Base-by-base conservation (phyloP, 176 grass and related monocot species). In the Raddia distichophylla region DNA sequence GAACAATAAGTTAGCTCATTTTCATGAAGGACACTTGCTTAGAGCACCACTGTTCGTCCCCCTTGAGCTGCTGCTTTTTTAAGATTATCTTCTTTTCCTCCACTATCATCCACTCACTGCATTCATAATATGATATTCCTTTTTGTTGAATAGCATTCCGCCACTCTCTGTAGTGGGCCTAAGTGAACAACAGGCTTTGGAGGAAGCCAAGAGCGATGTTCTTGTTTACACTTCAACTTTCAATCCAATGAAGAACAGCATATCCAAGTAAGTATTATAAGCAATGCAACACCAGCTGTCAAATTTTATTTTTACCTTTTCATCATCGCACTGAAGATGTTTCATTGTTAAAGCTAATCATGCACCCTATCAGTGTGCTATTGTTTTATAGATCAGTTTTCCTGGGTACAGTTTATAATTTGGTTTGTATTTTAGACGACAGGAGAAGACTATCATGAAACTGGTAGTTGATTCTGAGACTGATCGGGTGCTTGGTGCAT, bases 201-300 rank as follows among this genome's bases (percentile, higher is more conserved):
- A 88, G 33, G 88, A 95, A 71, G 80, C 84, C 59, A 93, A 91
- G 37, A 85, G 84, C 71, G 93, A 95, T 13, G 34, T 98, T 79
- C 88, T 98, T 69, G 63, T 98, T 69, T 98, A 84, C 80, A 95
- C 87, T 70, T 95, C 96, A 64, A 79, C 82, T 57, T 98, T 98
- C 83, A 98, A 86, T 19, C 96, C 96, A 55, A 95, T 98, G 96
- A 98, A 89, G 82, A 95, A 98, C 79, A 93, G 90, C 65, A 98
- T 98, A 77, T 98, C 96, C 68, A 91, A 91, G 95, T 98, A 91
- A 87, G 84, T 53, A 52, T 22, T 44, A 22, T 72, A 11, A 22
- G 10, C 58, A 35, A 12, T 10, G 3, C 1, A 18, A 79, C 20
- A 45, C 62, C 12, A 44, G 6, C 3, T 14, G n/a, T 60, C 27